Evolutionary conservation across 345 rosid genomes (phyloP).

Genomic region (Melastoma malabathricum): DNA sequence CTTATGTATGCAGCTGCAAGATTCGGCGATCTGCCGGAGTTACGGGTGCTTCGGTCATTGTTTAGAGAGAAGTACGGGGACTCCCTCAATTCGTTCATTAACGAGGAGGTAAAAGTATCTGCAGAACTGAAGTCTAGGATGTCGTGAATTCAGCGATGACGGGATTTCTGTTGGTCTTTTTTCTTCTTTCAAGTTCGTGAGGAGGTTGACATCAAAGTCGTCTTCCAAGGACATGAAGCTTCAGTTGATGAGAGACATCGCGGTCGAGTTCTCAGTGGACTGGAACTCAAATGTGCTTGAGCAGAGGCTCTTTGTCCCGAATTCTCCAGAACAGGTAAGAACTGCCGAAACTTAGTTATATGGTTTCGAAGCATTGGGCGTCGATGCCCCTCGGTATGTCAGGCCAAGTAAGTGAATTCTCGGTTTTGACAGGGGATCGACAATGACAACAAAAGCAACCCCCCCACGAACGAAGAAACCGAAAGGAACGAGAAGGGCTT

Average conservation of each 20-base stretch:
- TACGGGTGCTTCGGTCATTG: conserved; percentile 46
- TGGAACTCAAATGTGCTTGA: conserved; percentile 65
- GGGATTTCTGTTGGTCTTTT: background rate
- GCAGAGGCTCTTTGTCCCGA: conserved; percentile 33
- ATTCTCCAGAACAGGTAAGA: conserved; percentile 22
- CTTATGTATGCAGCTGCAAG: conserved; percentile 80
- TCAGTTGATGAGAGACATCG: conserved; percentile 41
- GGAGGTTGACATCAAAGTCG: conserved; percentile 27
- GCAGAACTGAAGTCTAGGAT: background rate
- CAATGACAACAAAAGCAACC: too few species aligned
- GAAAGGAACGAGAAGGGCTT: conserved; percentile 11
- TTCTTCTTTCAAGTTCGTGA: conserved; percentile 29
- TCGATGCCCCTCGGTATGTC: too few species aligned
- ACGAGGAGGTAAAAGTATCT: conserved; percentile 36
- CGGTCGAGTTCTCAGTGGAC: conserved; percentile 38
- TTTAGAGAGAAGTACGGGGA: conserved; percentile 53
- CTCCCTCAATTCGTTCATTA: conserved; percentile 31
- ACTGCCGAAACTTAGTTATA: background rate
- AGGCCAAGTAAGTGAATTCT: too few species aligned
- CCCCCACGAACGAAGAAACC: background rate
- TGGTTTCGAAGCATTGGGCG: background rate
- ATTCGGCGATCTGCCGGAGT: conserved; percentile 70
- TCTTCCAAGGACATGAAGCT: conserved; percentile 51
- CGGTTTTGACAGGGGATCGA: too few species aligned
- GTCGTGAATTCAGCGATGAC: background rate